Evolutionary conservation across 2,329 filamentous ascomycete species (phyloP).

Genomic region (Hypoxylon sp.): DNA sequence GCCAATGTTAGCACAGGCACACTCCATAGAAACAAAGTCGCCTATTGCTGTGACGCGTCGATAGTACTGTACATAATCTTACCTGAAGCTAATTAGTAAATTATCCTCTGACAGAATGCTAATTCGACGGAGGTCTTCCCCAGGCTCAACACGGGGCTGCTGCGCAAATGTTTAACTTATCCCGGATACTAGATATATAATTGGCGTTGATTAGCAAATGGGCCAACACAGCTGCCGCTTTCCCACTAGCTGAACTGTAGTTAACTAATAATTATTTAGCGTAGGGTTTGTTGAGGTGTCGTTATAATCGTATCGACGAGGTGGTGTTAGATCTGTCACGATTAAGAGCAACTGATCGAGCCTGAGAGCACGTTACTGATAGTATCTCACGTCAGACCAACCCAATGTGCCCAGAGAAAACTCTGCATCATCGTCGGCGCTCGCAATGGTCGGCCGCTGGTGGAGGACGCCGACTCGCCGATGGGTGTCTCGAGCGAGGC

Average conservation of each 20-base stretch:
- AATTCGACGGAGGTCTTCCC: constrained; percentile 18
- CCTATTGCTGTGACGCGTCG: background rate
- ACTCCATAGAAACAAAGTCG: background rate
- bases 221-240: background rate
- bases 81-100: background rate
- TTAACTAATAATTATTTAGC: background rate
- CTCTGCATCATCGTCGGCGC: constrained; percentile 18
- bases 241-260: too few relatives aligned
- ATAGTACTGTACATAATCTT: background rate
- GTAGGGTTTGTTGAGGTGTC: background rate
- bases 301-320: background rate
- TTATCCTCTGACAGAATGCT: constrained; percentile 14
- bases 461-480: constrained; percentile 33
- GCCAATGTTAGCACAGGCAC: constrained; percentile 3
- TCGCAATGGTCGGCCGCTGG: constrained; percentile 26
- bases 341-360: too few relatives aligned
- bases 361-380: too few relatives aligned
- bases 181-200: background rate
- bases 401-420: background rate
- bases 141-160: constrained; percentile 3
- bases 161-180: background rate
- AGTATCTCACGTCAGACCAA: constrained; percentile 4
- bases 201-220: background rate
- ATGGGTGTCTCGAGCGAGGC: constrained; percentile 18
- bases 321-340: background rate